Percentiles rank a stretch among this genome's conserved stretches.
Conservation (phyloP, 1,139 yeast genomes). For the Protomyces pachydermus region DNA sequence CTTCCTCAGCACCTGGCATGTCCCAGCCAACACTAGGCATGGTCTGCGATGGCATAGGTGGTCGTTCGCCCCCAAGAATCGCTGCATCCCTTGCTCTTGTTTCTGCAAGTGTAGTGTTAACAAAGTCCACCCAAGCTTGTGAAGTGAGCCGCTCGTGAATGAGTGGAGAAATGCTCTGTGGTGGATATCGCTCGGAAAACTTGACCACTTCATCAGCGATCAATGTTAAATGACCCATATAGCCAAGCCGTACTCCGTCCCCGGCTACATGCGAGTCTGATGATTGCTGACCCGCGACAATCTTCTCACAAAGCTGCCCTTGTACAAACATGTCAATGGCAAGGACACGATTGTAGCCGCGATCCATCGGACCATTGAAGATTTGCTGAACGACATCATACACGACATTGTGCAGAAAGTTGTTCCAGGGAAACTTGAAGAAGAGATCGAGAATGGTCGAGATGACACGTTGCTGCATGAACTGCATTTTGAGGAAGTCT, state of each 20-base stretch:
- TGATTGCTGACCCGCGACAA: constrained; percentile 72
- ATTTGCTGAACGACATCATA: constrained; percentile 96
- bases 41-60: constrained; percentile 37
- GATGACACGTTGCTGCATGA: constrained; percentile 75
- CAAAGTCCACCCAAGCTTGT: constrained; percentile 76
- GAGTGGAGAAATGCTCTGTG: constrained; percentile 54
- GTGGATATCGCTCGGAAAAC: constrained; percentile 71
- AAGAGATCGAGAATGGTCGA: constrained; percentile 72
- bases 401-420: constrained; percentile 92
- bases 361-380: constrained; percentile 90
- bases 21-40: constrained; percentile 35
- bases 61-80: constrained; percentile 75
- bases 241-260: constrained; percentile 69
- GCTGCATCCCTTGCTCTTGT: constrained; percentile 93
- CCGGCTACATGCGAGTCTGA: constrained; percentile 50
- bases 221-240: constrained; percentile 93
- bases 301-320: constrained; percentile 70
- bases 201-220: constrained; percentile 97
- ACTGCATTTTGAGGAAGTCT: constrained; percentile 77
- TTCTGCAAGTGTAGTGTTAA: constrained; percentile 74
- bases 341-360: constrained; percentile 78
- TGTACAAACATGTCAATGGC: constrained; percentile 81
- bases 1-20: constrained; percentile 41
- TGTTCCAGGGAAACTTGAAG: constrained; percentile 94
- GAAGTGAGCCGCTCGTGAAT: constrained; percentile 55